Evolutionary conservation across 2,329 filamentous ascomycete species (phyloP).

Genomic region (Fusarium newnesense): DNA sequence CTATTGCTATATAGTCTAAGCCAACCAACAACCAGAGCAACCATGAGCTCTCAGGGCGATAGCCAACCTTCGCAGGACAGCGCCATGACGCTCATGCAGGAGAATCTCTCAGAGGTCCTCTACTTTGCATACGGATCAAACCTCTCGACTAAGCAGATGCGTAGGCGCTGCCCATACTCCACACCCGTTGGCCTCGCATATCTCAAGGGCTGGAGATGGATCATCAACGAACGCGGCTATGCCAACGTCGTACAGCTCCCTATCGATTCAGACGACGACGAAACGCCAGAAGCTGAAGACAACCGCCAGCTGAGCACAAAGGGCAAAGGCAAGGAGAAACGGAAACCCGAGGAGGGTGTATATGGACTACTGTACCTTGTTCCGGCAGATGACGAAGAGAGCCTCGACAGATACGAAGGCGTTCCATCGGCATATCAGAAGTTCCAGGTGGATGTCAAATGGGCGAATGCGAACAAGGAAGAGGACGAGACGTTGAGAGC

Average conservation of each 20-base stretch:
- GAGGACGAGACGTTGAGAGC: slow-evolving; percentile 48
- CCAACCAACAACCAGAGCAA: not conserved
- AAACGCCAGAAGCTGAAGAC: slow-evolving; percentile 3
- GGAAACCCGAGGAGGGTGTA: slow-evolving; percentile 52
- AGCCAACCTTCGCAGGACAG: slow-evolving; percentile 51
- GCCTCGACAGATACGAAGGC: slow-evolving; percentile 68
- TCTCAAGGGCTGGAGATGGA: slow-evolving; percentile 68
- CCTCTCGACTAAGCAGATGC: slow-evolving; percentile 74
- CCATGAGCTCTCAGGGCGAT: slow-evolving; percentile 46
- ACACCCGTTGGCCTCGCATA: slow-evolving; percentile 66
- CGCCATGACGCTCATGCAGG: slow-evolving; percentile 49
- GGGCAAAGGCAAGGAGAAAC: slow-evolving; percentile 8
- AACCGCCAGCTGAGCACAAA: slow-evolving; percentile 1
- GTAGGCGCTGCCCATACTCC: slow-evolving; percentile 67
- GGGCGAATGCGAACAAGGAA: slow-evolving; percentile 40
- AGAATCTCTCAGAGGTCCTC: slow-evolving; percentile 52
- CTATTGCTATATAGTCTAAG: not conserved
- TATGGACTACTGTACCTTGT: slow-evolving; percentile 69
- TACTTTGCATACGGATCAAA: slow-evolving; percentile 81
- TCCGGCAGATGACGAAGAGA: slow-evolving; percentile 58
- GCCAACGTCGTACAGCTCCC: slow-evolving; percentile 69
- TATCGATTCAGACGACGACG: slow-evolving; percentile 17
- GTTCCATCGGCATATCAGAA: slow-evolving; percentile 73
- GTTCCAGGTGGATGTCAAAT: slow-evolving; percentile 47
- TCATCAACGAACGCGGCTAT: slow-evolving; percentile 74